Percentiles rank a stretch among this genome's conserved stretches.
Evolutionary conservation across 2,329 filamentous ascomycete genomes (phyloP).

Genomic region (Aspergillus quadricinctus): DNA sequence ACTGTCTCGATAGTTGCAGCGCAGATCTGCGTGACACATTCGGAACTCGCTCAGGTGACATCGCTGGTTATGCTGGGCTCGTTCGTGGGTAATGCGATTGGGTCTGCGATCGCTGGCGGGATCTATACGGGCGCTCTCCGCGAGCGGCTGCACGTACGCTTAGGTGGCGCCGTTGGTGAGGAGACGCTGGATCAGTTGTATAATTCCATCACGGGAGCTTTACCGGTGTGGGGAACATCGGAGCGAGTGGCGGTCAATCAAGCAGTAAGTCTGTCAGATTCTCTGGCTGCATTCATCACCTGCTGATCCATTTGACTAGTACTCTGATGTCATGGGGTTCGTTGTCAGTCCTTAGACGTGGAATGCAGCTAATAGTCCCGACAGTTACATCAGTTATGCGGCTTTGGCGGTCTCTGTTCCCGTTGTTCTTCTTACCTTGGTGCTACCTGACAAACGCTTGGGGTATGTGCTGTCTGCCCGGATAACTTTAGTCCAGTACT

Average conservation of each 20-base stretch:
- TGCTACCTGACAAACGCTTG: constrained; percentile 25
- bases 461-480: constrained; percentile 12
- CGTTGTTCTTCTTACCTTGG: constrained; percentile 21
- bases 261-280: constrained; percentile 23
- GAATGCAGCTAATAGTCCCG: constrained; percentile 3
- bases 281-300: not conserved
- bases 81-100: constrained; percentile 36
- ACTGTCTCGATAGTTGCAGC: constrained; percentile 42
- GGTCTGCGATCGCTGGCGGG: constrained; percentile 43
- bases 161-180: constrained; percentile 30
- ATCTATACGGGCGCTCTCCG: constrained; percentile 49
- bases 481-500: not conserved
- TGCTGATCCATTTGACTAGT: constrained; percentile 13
- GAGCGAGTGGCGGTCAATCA: constrained; percentile 42
- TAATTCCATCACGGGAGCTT: constrained; percentile 43
- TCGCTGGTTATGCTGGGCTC: constrained; percentile 43
- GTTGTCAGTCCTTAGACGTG: not conserved
- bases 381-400: constrained; percentile 27
- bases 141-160: constrained; percentile 29
- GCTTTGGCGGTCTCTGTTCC: constrained; percentile 26
- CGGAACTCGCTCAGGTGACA: constrained; percentile 47
- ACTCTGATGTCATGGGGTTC: constrained; percentile 28
- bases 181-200: constrained; percentile 37
- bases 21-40: constrained; percentile 44
- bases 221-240: constrained; percentile 40